phyloP scores from a whole-genome alignment of 805 yeast genomes.

The Isabelozyma gotoi region DNA sequence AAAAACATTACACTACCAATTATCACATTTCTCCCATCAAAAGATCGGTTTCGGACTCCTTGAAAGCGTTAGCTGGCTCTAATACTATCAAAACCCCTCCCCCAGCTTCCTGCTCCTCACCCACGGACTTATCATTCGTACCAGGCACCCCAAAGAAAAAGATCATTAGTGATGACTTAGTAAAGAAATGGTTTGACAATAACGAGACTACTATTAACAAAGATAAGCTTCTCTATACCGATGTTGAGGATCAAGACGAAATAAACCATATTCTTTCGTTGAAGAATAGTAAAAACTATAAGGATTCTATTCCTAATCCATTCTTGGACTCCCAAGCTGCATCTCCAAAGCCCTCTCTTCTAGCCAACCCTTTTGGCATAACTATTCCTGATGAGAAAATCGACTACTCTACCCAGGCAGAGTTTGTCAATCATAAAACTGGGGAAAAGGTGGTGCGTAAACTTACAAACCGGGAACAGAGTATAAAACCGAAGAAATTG shows the following conservation, averaged over 20 bases:
- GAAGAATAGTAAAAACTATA: not conserved
- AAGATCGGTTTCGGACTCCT: not conserved
- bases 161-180: conserved; percentile 29
- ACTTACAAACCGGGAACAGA: conserved; percentile 27
- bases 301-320: conserved; percentile 1
- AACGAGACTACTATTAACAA: conserved; percentile 4
- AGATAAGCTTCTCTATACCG: conserved; percentile 3
- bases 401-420: conserved; percentile 38
- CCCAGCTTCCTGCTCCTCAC: no score
- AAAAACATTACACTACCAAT: not conserved
- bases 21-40: not conserved
- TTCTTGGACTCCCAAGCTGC: not conserved
- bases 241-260: conserved; percentile 12
- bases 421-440: conserved; percentile 40
- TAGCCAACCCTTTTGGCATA: conserved; percentile 1
- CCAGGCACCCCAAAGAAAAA: conserved; percentile 39
- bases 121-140: not conserved
- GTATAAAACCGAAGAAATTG: conserved; percentile 39
- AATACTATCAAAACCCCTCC: not conserved
- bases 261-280: conserved; percentile 7
- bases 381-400: conserved; percentile 11
- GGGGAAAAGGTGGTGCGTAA: conserved; percentile 33
- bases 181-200: conserved; percentile 21
- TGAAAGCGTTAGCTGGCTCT: conserved; percentile 1
- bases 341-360: not conserved